These are phyloP conservation scores for Chaetomiaceae sp. DNA, from an alignment of 2,329 filamentous ascomycete genomes.

Conservation along the genomic window DNA sequence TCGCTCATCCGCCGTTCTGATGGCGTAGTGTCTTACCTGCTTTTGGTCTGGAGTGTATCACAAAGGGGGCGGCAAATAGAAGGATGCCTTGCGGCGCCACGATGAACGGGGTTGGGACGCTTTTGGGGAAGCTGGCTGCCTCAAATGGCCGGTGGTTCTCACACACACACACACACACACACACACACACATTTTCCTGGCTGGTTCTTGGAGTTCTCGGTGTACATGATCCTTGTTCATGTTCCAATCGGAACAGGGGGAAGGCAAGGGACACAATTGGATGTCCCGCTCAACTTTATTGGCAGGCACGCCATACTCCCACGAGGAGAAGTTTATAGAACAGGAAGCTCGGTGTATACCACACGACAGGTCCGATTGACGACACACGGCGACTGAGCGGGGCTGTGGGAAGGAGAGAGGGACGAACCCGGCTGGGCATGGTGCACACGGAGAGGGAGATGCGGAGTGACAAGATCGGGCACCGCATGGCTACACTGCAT, in stretches of 20 bases:
- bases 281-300: neutral
- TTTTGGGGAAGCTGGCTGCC: neutral
- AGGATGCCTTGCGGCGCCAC: conserved; percentile 4
- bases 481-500: conserved; percentile 13
- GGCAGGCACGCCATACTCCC: neutral
- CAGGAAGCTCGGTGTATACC: conserved; percentile 5
- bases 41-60: neutral
- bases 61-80: conserved; percentile 3
- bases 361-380: conserved; percentile 8
- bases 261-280: neutral
- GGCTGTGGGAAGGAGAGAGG: conserved; percentile 9
- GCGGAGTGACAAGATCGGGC: conserved; percentile 11
- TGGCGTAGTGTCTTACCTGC: neutral
- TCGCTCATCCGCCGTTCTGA: neutral
- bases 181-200: too few relatives aligned
- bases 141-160: neutral
- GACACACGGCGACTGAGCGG: conserved; percentile 2
- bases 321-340: neutral
- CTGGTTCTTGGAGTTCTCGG: conserved; percentile 6
- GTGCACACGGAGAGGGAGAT: conserved; percentile 7
- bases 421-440: conserved; percentile 11
- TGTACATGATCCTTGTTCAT: neutral
- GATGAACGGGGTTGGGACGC: neutral
- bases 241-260: neutral
- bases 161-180: too few relatives aligned